Base-by-base conservation (phyloP, 2,329 filamentous ascomycete species). In the Alternaria sp. region DNA sequence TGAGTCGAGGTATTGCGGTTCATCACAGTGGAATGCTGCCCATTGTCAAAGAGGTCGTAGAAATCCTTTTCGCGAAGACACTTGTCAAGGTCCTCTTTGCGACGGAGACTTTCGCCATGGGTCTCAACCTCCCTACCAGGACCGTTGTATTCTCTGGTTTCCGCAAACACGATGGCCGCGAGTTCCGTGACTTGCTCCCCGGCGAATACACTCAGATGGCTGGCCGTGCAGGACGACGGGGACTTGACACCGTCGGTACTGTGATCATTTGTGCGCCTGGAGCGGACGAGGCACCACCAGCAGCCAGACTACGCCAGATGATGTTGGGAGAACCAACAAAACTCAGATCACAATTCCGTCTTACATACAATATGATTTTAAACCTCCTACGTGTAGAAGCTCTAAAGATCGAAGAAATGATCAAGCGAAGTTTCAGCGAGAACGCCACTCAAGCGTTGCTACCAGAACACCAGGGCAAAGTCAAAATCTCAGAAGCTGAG, bases 121-220 rank as follows among this genome's bases (percentile, higher is more conserved):
- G 95, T 28, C 84, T 99, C 31, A 99, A 99, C 73, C 80, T 99
- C 56, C 95, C 95, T 0, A 99, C 95, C 1, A 86, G 95, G 65
- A 99, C 95, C 0, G 95, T 99, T 0, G 94, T 98, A 2, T 99
- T 99, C 77, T 98, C 95, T 10, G 95, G 95, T 9, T 97, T 95
- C 78, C 88, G 95, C 51, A 99, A 99, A 76, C 94, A 97, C 66
- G 95, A 99, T 72, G 95, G 95, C 5, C 91, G 95, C 68, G 87
- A 87, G 4, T 98, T 98, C 81, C 86, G 95, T 65, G 95, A 97
- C 73, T 83, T 99, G 0, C 83, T 97, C 0, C 93, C 95, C 0
- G 95, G 95, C 14, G 95, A 99, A 76, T 99, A 99, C 75, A 99
- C 95, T 1, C 95, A 99, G 71, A 99, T 99, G 95, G 94, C 95